Evolutionary conservation across 2,329 filamentous ascomycete genomes (phyloP), one percentile per base, ranked within the genome.

Genomic region (Penicillium sp.): DNA sequence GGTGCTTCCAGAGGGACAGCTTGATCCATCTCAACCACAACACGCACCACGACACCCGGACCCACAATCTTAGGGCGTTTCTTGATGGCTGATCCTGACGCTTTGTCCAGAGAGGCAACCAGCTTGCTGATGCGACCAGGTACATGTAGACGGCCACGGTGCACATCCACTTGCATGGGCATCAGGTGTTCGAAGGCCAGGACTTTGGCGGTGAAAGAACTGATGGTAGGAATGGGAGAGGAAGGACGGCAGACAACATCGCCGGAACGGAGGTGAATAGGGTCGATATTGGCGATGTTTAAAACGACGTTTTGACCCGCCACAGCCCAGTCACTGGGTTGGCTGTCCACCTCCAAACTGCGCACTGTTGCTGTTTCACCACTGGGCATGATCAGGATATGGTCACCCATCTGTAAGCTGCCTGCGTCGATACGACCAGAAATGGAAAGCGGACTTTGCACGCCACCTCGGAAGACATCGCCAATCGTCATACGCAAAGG

Each of bases 101-200:
- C 80, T 74, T 95, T 95, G 72, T 97, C 90, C 42, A 97, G 74
- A 2, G 86, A 81, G 0, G 89, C 89, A 9, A 88, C 76, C 61
- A 97, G 81, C 59, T 85, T 83, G 50, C 82, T 81, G 39, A 99
- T 89, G 46, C 84, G 83, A 0, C 89, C 94, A 0, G 90, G 82
- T 0, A 87, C 85, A 71, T 96, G 89, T 49, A 97, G 76, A 9
- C 92, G 82, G 0, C 94, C 94, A 20, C 91, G 81, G 72, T 97
- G 92, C 9, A 99, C 85, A 67, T 97, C 93, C 10, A 97, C 85
- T 24, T 85, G 85, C 85, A 93, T 94, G 0, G 93, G 93, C 75
- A 92, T 88, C 16, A 99, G 76, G 60, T 93, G 88, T 58, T 96
- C 91, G 67, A 97, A 96, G 0, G 92, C 91, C 54, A 97, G 82